These are phyloP conservation scores for Dactylellina haptotyla DNA, from an alignment of 2,329 filamentous ascomycete genomes.

Conservation along the genomic window DNA sequence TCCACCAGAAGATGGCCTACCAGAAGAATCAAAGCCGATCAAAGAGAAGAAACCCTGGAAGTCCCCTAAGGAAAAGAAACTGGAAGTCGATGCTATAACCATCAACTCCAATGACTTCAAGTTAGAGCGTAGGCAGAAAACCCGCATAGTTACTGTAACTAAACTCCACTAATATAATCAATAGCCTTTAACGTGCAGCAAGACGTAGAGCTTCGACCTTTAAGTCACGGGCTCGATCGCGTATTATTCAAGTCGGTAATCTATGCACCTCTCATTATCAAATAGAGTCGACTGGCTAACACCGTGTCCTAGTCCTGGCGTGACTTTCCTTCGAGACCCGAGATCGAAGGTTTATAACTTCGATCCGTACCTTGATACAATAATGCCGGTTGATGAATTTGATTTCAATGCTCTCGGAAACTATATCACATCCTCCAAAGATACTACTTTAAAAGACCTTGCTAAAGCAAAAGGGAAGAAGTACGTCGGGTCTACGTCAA, in stretches of 20 bases:
- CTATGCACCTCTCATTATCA: background rate
- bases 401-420: slow-evolving; percentile 86
- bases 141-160: background rate
- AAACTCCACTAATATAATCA: background rate
- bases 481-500: slow-evolving; percentile 95
- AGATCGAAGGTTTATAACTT: slow-evolving; percentile 93
- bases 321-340: slow-evolving; percentile 90
- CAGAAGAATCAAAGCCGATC: background rate
- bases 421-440: slow-evolving; percentile 92
- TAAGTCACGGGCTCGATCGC: slow-evolving; percentile 81
- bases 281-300: slow-evolving; percentile 34
- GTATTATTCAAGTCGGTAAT: slow-evolving; percentile 83
- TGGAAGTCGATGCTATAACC: slow-evolving; percentile 41
- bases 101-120: slow-evolving; percentile 33
- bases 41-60: slow-evolving; percentile 13
- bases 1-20: background rate
- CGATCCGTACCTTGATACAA: slow-evolving; percentile 88
- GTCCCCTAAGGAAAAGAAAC: slow-evolving; percentile 32
- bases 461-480: slow-evolving; percentile 75
- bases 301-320: slow-evolving; percentile 69
- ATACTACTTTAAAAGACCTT: slow-evolving; percentile 75
- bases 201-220: slow-evolving; percentile 69
- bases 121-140: slow-evolving; percentile 53
- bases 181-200: slow-evolving; percentile 61
- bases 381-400: slow-evolving; percentile 93